A percentile compares a stretch with the other conserved stretches of the same genome.
Conservation (phyloP, 768 basidiomycete species). For the Lactifluus subvellereus region DNA sequence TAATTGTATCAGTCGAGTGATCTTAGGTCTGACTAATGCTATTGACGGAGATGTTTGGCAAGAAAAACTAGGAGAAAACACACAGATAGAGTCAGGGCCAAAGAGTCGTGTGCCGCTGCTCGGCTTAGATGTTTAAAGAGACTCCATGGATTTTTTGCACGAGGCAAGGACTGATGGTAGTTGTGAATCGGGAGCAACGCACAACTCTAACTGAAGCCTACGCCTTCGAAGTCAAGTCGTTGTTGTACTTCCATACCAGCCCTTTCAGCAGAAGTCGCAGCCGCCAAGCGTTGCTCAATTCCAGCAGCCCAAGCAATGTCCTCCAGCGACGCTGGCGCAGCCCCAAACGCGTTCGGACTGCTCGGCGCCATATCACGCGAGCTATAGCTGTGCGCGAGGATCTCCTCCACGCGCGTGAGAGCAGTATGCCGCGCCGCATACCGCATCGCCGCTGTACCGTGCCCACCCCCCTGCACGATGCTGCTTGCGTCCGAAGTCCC, state of each 20-base stretch:
- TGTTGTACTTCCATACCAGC: background rate
- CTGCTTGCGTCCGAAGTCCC: constrained; percentile 15
- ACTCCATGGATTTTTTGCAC: too few species aligned
- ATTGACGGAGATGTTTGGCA: too few species aligned
- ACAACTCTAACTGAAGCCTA: background rate
- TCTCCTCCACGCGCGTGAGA: constrained; percentile 30
- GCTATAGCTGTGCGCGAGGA: constrained; percentile 30
- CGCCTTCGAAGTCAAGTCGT: background rate
- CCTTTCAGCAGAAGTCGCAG: background rate
- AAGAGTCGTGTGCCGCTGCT: too few species aligned
- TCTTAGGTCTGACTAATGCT: too few species aligned
- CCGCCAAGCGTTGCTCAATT: constrained; percentile 24
- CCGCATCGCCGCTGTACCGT: constrained; percentile 27
- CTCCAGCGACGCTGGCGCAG: constrained; percentile 9
- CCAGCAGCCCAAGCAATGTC: constrained; percentile 12
- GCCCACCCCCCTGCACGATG: constrained; percentile 7
- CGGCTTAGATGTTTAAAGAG: too few species aligned
- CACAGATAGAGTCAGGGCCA: too few species aligned
- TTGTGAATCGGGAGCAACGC: background rate
- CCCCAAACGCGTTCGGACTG: constrained; percentile 27
- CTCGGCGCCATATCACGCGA: constrained; percentile 17
- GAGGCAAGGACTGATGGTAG: too few species aligned
- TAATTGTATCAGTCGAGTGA: too few species aligned
- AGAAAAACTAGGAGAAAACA: too few species aligned
- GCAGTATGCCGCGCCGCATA: constrained; percentile 28